phyloP scores from a whole-genome alignment of 2,329 filamentous ascomycete species.

The Aspergillus sp. region DNA sequence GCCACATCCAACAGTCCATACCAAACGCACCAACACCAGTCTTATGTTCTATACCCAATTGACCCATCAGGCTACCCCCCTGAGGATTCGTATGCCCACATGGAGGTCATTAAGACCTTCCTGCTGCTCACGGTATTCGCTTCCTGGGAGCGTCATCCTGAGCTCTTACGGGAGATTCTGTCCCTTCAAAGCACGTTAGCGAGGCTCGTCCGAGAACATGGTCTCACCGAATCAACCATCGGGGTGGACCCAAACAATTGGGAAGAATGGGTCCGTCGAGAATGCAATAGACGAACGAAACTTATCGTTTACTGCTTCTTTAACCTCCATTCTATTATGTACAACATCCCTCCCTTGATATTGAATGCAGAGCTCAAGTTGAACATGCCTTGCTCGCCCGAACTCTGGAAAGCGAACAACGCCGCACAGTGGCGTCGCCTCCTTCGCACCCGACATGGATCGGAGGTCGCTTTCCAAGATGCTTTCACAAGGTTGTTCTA shows the following conservation, averaged over 20 bases:
- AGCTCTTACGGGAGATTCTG: slow-evolving; percentile 57
- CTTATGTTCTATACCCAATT: slow-evolving; percentile 27
- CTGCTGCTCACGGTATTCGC: slow-evolving; percentile 58
- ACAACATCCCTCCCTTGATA: slow-evolving; percentile 60
- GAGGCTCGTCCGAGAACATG: slow-evolving; percentile 56
- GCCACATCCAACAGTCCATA: slow-evolving; percentile 46
- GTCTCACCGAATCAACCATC: slow-evolving; percentile 38
- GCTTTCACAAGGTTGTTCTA: slow-evolving; percentile 47
- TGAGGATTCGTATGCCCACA: slow-evolving; percentile 48
- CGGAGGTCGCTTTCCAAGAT: slow-evolving; percentile 44
- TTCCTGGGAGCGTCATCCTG: slow-evolving; percentile 60
- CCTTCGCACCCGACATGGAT: slow-evolving; percentile 33
- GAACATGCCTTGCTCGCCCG: slow-evolving; percentile 54
- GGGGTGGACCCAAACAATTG: slow-evolving; percentile 48
- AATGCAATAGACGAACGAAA: slow-evolving; percentile 56
- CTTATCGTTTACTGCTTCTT: slow-evolving; percentile 59
- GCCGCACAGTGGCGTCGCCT: slow-evolving; percentile 51
- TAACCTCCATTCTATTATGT: slow-evolving; percentile 62
- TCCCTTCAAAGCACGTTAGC: slow-evolving; percentile 58
- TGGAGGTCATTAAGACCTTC: slow-evolving; percentile 53
- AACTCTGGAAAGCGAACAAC: slow-evolving; percentile 56
- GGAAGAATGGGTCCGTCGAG: slow-evolving; percentile 55
- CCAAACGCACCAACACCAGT: slow-evolving; percentile 36
- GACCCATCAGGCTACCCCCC: slow-evolving; percentile 35
- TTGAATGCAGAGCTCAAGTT: slow-evolving; percentile 56